These are phyloP conservation scores for Plantago major DNA, from an alignment of 257 asterid genomes.

Conservation along the genomic window DNA sequence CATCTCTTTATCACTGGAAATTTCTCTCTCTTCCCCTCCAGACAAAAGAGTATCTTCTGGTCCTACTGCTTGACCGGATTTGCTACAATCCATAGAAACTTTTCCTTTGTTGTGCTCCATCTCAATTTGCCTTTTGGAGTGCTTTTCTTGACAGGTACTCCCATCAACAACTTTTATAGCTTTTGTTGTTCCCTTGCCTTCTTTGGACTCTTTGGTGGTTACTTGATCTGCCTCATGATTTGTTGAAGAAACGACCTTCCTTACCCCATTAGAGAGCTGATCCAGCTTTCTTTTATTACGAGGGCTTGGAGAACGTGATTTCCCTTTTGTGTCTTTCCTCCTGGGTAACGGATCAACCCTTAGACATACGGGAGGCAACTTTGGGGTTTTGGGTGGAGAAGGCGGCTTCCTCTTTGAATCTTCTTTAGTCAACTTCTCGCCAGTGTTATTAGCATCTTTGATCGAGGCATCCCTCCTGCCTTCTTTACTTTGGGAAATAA, in stretches of 20 bases:
- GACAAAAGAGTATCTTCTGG: conserved; percentile 23
- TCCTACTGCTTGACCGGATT: conserved; percentile 18
- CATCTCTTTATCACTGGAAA: conserved; percentile 7
- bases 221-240: background rate
- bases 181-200: conserved; percentile 23
- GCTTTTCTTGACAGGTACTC: conserved; percentile 13
- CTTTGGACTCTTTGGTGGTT: conserved; percentile 21
- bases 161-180: conserved; percentile 37
- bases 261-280: conserved; percentile 17
- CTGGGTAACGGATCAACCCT: conserved; percentile 71
- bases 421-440: conserved; percentile 20
- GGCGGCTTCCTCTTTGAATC: conserved; percentile 23
- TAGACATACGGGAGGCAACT: conserved; percentile 72
- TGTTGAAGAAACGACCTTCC: conserved; percentile 8
- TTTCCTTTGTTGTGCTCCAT: conserved; percentile 12
- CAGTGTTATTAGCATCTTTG: conserved; percentile 6
- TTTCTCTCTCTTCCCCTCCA: conserved; percentile 19
- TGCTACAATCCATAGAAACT: background rate
- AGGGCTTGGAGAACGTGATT: conserved; percentile 50
- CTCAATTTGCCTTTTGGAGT: conserved; percentile 6
- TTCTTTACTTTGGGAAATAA: conserved; percentile 2
- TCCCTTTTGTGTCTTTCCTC: conserved; percentile 34
- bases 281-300: conserved; percentile 27
- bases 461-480: conserved; percentile 15
- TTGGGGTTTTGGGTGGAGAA: conserved; percentile 45